Base-by-base conservation (phyloP, 495 filamentous ascomycete genomes). In the Recurvomyces mirabilis region DNA sequence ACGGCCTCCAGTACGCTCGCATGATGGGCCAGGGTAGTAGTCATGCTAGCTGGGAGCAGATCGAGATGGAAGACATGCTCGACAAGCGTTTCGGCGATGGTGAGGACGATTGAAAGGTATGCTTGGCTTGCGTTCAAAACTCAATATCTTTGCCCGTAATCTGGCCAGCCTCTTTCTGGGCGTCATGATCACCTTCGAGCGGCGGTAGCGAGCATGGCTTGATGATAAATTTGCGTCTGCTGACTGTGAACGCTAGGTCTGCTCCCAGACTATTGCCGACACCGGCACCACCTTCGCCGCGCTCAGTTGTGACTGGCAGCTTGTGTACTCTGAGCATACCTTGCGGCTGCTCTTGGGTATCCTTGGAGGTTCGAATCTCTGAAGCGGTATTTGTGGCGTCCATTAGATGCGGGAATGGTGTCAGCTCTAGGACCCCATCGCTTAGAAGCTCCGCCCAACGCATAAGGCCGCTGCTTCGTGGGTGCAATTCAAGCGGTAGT, bases 201-300 rank as follows among this genome's bases (percentile, higher is more conserved):
- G 91, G 91, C 26, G 93, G 93, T 38, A 98, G 65, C 60, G 81
- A 88, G 60, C 83, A 98, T 6, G 84, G 81, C 62, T 80, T 86
- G 49, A 98, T 87, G 48, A 81, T 75, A 54, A 98, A 79, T 55
- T 74, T 86, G 47, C 80, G 78, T 52, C 84, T 72, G 57, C 85
- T 93, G 24, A 96, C 63, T 33, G 74, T 87, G 62, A 98, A 98
- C 13, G 86, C 85, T 62, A 93, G 71, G 58, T 95, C 86, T 56
- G 91, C 82, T 9, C 84, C 79, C 40, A 80, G 70, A n/a, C 65
- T 69, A 38, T 47, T 55, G 35, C 73, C 72, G 31, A 66, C 68
- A 49, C 77, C 81, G 13, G 74, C 81, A 11, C 83, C 81, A 5
- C 86, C 85, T 1, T 78, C 78, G 6, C 91, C 89, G 50, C 81